phyloP scores from a whole-genome alignment of 192 early-diverging fungal species.

The Linnemannia zychae region DNA sequence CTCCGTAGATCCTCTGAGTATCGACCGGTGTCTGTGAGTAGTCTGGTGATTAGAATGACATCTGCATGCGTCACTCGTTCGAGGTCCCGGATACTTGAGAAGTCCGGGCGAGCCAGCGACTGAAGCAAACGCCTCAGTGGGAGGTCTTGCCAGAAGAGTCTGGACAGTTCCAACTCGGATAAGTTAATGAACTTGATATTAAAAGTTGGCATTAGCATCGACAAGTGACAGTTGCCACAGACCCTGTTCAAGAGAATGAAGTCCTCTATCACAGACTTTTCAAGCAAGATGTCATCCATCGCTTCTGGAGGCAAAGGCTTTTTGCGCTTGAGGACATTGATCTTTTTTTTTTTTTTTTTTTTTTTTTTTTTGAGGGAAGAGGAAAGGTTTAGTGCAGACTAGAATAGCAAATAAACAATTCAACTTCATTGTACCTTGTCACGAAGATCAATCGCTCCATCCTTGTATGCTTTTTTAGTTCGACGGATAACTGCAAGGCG shows the following conservation, averaged over 20 bases:
- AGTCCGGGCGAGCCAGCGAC: background rate
- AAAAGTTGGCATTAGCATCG: background rate
- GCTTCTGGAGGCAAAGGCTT: background rate
- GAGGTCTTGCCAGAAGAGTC: background rate
- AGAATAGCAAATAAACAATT: background rate
- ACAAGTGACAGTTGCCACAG: background rate
- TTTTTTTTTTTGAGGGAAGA: no score
- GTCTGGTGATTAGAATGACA: no score
- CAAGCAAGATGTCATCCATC: background rate
- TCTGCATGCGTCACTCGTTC: background rate
- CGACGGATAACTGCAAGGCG: background rate
- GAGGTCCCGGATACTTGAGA: background rate
- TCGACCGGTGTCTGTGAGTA: no score
- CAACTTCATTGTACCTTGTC: background rate
- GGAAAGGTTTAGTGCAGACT: background rate
- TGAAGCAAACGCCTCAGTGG: background rate
- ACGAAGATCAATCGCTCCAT: background rate
- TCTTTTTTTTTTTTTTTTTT: background rate
- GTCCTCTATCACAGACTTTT: background rate
- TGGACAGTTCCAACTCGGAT: slow-evolving; percentile 10
- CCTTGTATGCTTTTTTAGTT: slow-evolving; percentile 7
- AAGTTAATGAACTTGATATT: background rate
- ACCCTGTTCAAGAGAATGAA: slow-evolving; percentile 2
- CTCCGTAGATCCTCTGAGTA: no score
- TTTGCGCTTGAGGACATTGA: background rate